Evolutionary conservation across 2,329 filamentous ascomycete species (phyloP), one percentile per base, ranked within the genome.

Genomic region (Fusarium udum): DNA sequence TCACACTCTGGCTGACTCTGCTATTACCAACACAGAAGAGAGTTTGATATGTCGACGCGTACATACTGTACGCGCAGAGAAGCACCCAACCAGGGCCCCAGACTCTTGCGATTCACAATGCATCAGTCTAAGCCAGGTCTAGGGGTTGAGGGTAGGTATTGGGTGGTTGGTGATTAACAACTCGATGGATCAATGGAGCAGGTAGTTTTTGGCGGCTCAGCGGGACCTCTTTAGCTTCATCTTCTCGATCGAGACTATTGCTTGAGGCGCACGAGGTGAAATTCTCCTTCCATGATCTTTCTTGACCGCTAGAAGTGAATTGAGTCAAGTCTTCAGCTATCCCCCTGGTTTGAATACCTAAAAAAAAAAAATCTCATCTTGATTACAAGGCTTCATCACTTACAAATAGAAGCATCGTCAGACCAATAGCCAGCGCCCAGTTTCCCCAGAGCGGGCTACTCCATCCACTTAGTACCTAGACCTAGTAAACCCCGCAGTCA

Each of bases 401-500:
- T 75, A 73, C 71, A 71, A 71, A 61, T 67, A 55, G 68, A 60
- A 71, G 69, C 60, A 61, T 65, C 59, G 71, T 74, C 74, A 73
- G 74, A 40, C 75, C 75, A 77, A 77, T 77, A 71, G 75, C 75
- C 75, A 49, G 37, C 61, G 59, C 42, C 26, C 39, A 63, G 62
- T 61, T 65, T 75, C 63, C 75, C 75, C 72, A 62, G 71, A 62
- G 58, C 66, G 69, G 63, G 52, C 53, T 70, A 43, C 64, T 55
- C 56, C 28, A 57, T 60, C 64, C 48, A 63, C 64, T 28, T 26
- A 26, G 26, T 45, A 20, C 42, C 42, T 26, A 43, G 9, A 10
- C 36, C n/a, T 68, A 68, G 49, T 39, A 57, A 75, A 75, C 76
- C 76, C 76, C 76, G 76, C 76, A 78, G 73, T 75, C 67, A 71